Evolutionary conservation across 164 flowering plant species (phyloP).

Genomic region (grape (Vitis vinifera)): ASM3070453v1 NC_081809.1:3225501-3226000

Average conservation of each 20-base stretch:
- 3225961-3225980: too few species aligned
- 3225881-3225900: not conserved
- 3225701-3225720: constrained; percentile 3
- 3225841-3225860: not conserved
- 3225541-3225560: constrained; percentile 15
- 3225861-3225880: not conserved
- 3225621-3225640: constrained; percentile 32
- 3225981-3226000: too few species aligned
- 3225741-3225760: constrained; percentile 13
- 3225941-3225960: not conserved
- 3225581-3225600: constrained; percentile 1
- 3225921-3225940: not conserved
- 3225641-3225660: constrained; percentile 31
- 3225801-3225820: not conserved
- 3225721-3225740: constrained; percentile 15
- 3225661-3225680: constrained; percentile 11
- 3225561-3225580: not conserved
- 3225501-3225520: constrained; percentile 8
- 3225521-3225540: not conserved
- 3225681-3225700: constrained; percentile 9
- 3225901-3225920: constrained; percentile 2
- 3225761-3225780: constrained; percentile 14
- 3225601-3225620: not conserved
- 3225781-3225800: constrained; percentile 8
- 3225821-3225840: not conserved